Evolutionary conservation across 495 filamentous ascomycete genomes (phyloP).

Genomic region (Neurospora tetraspora): DNA sequence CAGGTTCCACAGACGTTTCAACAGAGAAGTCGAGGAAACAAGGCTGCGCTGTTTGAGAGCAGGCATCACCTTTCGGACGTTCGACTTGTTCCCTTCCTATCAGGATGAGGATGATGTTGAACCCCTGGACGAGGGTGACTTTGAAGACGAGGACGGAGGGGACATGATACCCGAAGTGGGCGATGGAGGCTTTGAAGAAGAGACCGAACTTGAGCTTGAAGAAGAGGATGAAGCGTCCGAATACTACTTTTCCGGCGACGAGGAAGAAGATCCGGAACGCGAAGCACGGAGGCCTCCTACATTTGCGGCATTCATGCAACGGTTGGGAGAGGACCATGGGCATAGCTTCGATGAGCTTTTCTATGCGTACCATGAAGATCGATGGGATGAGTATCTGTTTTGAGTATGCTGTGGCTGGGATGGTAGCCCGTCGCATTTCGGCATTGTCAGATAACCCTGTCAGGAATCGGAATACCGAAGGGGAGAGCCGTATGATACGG

Average conservation of each 20-base stretch:
- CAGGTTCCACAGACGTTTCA: slow-evolving; percentile 21
- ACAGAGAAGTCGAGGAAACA: slow-evolving; percentile 18
- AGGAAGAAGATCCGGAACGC: slow-evolving; percentile 22
- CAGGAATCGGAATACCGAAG: neutral
- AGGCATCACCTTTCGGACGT: slow-evolving; percentile 20
- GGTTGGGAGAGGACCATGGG: slow-evolving; percentile 23
- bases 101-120: slow-evolving; percentile 23
- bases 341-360: slow-evolving; percentile 24
- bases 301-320: slow-evolving; percentile 21
- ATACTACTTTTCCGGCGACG: slow-evolving; percentile 25
- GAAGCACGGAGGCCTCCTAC: slow-evolving; percentile 20
- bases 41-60: slow-evolving; percentile 12
- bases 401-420: slow-evolving; percentile 2
- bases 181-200: neutral
- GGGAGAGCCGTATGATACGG: neutral
- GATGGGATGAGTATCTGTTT: slow-evolving; percentile 28
- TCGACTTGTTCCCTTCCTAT: slow-evolving; percentile 22
- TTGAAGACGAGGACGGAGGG: slow-evolving; percentile 8
- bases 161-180: neutral
- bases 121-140: slow-evolving; percentile 7
- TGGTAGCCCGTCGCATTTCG: neutral
- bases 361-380: slow-evolving; percentile 25
- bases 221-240: slow-evolving; percentile 28
- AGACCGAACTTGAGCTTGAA: slow-evolving; percentile 20
- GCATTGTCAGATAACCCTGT: neutral